Base-by-base conservation (phyloP, 139 green algal genomes). In the Diplosphaera chodatii region DNA sequence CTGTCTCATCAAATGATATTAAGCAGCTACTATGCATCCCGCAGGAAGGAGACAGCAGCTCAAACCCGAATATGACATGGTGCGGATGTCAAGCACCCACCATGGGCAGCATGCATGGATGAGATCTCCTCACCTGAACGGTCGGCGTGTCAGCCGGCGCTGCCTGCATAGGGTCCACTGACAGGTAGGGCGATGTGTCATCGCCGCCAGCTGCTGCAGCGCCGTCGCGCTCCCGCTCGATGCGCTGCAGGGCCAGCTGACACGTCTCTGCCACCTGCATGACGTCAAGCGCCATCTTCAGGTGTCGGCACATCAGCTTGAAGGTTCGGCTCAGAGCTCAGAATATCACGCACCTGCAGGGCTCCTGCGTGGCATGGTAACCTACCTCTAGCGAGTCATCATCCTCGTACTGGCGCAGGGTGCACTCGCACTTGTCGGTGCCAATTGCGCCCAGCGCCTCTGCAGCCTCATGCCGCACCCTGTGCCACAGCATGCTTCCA, bases 191-290 rank as follows among this genome's bases (percentile, higher is more conserved):
- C 25, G 83, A 91, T 68, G 85, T 71, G 55, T 85, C 77, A 62
- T 79, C 59, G 28, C n/a, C 31, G 1, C 75, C 33, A 48, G 70
- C 64, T 2, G 21, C 63, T 41, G 40, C 69, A 20, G 40, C 72
- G 6, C 40, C 63, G 29, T 31, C 31, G 10, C 29, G 34, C 16
- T 75, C 78, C 56, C 87, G 82, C 73, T 96, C 71, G 10, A 99
- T 90, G 3, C 92, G 80, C 69, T 92, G 87, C 56, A 98, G 78
- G 28, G 95, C 96, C 66, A 99, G 80, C 82, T 96, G 82, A 76
- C 94, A 98, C 0, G 95, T 99, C 77, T 99, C 94, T 3, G 89
- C 85, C 1, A 99, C 91, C 84, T 93, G n/a, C n/a, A n/a, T n/a
- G n/a, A n/a, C n/a, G n/a, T n/a, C n/a, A n/a, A n/a, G n/a, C n/a